A percentile compares a stretch with the other conserved stretches of the same genome.
These are phyloP conservation scores for Ceratobasidium sp. DNA, from an alignment of 1,284 basidiomycete genomes.

Conservation along the genomic window DNA sequence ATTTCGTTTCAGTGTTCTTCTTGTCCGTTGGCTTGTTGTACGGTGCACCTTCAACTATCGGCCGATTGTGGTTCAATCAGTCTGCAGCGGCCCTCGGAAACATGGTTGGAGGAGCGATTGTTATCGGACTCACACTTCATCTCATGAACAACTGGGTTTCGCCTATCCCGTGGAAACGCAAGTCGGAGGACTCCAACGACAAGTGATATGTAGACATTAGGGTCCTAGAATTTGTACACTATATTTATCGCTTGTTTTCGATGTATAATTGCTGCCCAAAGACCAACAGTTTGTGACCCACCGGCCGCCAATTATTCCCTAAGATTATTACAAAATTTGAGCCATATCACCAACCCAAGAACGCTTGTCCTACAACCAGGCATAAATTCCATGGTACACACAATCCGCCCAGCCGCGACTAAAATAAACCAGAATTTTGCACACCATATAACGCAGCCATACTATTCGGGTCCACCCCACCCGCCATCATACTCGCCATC, in stretches of 20 bases:
- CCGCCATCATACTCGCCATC: conserved; percentile 5
- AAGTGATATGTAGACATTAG: not conserved
- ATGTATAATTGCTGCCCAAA: conserved; percentile 13
- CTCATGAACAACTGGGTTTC: conserved; percentile 50
- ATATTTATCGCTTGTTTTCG: conserved; percentile 14
- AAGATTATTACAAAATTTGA: not conserved
- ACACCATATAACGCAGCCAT: not conserved
- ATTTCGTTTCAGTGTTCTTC: conserved; percentile 49
- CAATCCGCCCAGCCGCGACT: not conserved
- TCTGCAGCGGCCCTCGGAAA: conserved; percentile 49
- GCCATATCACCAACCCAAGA: not conserved
- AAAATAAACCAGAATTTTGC: conserved; percentile 11
- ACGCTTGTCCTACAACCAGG: not conserved
- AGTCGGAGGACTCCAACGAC: not conserved
- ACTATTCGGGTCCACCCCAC: conserved; percentile 21
- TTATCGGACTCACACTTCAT: conserved; percentile 47
- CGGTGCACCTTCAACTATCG: conserved; percentile 48
- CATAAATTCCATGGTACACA: not conserved
- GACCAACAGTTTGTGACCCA: not conserved
- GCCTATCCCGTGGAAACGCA: conserved; percentile 26
- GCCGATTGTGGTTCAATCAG: conserved; percentile 49
- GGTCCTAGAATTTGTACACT: conserved; percentile 1
- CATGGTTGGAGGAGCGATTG: conserved; percentile 49
- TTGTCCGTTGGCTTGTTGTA: conserved; percentile 49
- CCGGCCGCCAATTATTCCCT: not conserved